Evolutionary conservation across 495 filamentous ascomycete genomes (phyloP), one percentile per base, ranked within the genome.

Genomic region (Penicillium desertorum): DNA sequence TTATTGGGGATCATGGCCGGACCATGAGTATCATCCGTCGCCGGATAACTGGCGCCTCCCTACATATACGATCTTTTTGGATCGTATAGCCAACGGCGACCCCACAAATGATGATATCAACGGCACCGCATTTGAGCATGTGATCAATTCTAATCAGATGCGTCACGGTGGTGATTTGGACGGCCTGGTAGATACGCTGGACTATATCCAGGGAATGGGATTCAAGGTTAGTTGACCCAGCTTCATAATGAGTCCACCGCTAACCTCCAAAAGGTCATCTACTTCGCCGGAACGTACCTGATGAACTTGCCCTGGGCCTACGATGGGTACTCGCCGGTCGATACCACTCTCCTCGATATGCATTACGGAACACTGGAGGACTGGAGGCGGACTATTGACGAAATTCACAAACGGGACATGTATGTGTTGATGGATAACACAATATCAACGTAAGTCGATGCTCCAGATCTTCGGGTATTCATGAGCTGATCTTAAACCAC

Each of bases 41-140:
- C 74, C 74, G 34, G 61, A 69, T 12, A 76, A 75, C 56, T 77
- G 74, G 74, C 70, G 74, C 19, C 71, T 77, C 32, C 74, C 74
- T 27, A 61, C 75, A 52, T 77, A 77, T 54, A 73, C 74, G 2
- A 54, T 76, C 16, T 75, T 71, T 44, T 51, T 75, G 36, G 74
- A 77, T 46, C 65, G 73, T 6, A 74, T 75, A 50, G 66, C 74
- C 8, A 72, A 77, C 56, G 74, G 74, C 11, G 74, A 77, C 30
- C 61, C 61, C 14, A 56, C 52, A 10, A 63, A 63, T 32, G 57
- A 63, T 25, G 48, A 63, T 41, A 59, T 59, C 29, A 63, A 63
- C 23, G 57, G 57, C 19, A 63, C 61, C 11, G 12, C 25, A 14
- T 63, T 62, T 56, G 72, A 75, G 49, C 71, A 72, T 64, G 68